Base-by-base conservation (phyloP, 306 rosid species). In the Glycine latifolia region DNA sequence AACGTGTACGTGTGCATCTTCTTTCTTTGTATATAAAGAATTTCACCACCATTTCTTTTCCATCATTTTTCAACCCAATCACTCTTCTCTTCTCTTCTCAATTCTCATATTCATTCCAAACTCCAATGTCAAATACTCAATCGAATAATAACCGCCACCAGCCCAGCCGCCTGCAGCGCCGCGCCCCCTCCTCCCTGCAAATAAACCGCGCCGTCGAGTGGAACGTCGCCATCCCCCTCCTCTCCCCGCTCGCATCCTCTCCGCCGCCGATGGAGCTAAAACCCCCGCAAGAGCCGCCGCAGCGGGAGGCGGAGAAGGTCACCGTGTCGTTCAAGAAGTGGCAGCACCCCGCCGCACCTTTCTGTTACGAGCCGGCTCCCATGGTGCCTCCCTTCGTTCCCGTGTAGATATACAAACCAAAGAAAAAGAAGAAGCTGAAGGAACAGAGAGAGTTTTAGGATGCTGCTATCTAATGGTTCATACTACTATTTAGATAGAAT, bases 291-390 rank as follows among this genome's bases (percentile, higher is more conserved):
- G 87, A 86, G 0, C 17, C 54, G 59, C 43, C 76, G 47, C 87
- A 74, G 43, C 83, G 67, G 6, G 91, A 83, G 43, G 26, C 89
- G 12, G 95, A 90, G 70, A 89, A 86, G 62, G 75, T 70, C 35
- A 84, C 77, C 0, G 78, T 69, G 6, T 14, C 79, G 13, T 91
- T 92, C 67, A 88, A 90, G 79, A 95, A 76, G 73, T 93, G 99
- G 99, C 97, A 93, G 87, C 99, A 93, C 76, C 99, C 98, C 79
- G 99, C 99, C 8, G 96, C 97, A 7, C 98, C 99, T n/a, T 93
- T 93, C 78, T 87, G 84, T 65, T 89, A 82, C 85, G 99, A 90
- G 16, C 79, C 87, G 3, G 63, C 83, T 8, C 74, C 94, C 66
- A 53, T 85, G 56, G 88, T 84, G 31, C 90, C 88, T 3, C 87